Base-by-base conservation (phyloP, 2,329 filamentous ascomycete genomes). In the Pyrenophora teres region DNA sequence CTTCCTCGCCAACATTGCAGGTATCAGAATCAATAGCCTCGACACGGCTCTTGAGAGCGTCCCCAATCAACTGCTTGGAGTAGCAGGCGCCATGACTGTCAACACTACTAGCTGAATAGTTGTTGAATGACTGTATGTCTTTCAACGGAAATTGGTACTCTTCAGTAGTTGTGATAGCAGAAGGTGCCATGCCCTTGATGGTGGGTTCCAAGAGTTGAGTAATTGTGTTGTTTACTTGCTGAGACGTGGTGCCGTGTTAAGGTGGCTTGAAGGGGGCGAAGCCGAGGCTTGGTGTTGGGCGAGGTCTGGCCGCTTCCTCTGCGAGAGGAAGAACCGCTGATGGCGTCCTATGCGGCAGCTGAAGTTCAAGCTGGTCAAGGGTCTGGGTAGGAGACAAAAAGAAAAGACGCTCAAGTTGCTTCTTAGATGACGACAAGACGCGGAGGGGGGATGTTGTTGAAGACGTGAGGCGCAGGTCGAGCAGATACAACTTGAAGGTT, bases 331-430 rank as follows among this genome's bases (percentile, higher is more conserved):
- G 93, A 96, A 92, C 89, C 89, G 87, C 84, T 85, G 86, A 87
- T 87, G 85, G 85, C 87, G 89, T 95, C 90, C 91, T 97, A 99
- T 99, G 93, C 94, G 94, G 94, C 94, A 97, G 93, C 90, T 96
- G 89, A 84, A 81, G 79, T 77, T 79, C 78, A 78, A 83, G 78
- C 76, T 83, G 79, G 74, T 79, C 83, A 76, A 81, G 83, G 64
- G 73, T 74, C 63, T 64, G 65, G 69, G 72, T 72, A 69, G 71
- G 68, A 63, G 74, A 71, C 64, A 69, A 68, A 60, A 79, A 76
- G 64, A 80, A 67, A 67, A 74, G 62, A 67, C 71, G 69, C 62
- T 77, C 72, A 56, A 75, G 66, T 30, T 75, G 68, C 49, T 65
- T 58, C 54, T 63, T 63, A 57, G 71, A 64, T 44, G 65, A 63